A percentile compares a stretch with the other conserved stretches of the same genome.
These are phyloP conservation scores for Xenoacremonium recifei DNA, from an alignment of 2,329 filamentous ascomycete genomes.

Conservation along the genomic window DNA sequence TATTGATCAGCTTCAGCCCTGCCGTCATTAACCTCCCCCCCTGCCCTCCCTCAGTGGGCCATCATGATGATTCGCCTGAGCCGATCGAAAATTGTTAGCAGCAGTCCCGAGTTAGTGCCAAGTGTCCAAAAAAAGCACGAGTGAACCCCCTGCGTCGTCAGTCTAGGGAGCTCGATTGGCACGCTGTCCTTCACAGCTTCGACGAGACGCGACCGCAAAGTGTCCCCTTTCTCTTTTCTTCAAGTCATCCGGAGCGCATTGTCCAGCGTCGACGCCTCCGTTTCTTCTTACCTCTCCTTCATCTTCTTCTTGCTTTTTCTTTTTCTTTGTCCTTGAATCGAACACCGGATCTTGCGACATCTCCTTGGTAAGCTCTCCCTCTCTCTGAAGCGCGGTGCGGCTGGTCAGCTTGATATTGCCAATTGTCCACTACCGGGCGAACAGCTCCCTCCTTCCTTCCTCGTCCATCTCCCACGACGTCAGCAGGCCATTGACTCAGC, in stretches of 20 bases:
- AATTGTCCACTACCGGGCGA: too few relatives aligned
- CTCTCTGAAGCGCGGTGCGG: too few relatives aligned
- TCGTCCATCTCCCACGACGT: too few relatives aligned
- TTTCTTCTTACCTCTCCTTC: constrained; percentile 14
- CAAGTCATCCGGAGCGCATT: constrained; percentile 16
- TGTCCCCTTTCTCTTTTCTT: constrained; percentile 11
- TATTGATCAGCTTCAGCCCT: too few relatives aligned
- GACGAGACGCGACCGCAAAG: constrained; percentile 17
- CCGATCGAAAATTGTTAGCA: constrained; percentile 18
- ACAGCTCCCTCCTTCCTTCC: too few relatives aligned
- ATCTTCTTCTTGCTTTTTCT: constrained; percentile 10
- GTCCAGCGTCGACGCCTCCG: constrained; percentile 14
- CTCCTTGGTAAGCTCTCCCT: too few relatives aligned
- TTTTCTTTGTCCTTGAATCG: constrained; percentile 10
- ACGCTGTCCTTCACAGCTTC: constrained; percentile 25
- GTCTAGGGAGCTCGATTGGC: constrained; percentile 13
- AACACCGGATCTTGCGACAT: too few relatives aligned
- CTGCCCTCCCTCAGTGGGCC: too few relatives aligned
- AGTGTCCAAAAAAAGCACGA: constrained; percentile 18
- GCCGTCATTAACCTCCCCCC: too few relatives aligned
- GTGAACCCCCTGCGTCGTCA: constrained; percentile 22
- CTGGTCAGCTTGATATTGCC: too few relatives aligned
- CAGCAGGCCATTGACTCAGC: background rate
- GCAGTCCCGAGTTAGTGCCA: constrained; percentile 18
- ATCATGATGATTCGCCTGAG: too few relatives aligned